Evolutionary conservation across 345 rosid species (phyloP), one percentile per base, ranked within the genome.

Genomic region (Rhizophora apiculata): DNA sequence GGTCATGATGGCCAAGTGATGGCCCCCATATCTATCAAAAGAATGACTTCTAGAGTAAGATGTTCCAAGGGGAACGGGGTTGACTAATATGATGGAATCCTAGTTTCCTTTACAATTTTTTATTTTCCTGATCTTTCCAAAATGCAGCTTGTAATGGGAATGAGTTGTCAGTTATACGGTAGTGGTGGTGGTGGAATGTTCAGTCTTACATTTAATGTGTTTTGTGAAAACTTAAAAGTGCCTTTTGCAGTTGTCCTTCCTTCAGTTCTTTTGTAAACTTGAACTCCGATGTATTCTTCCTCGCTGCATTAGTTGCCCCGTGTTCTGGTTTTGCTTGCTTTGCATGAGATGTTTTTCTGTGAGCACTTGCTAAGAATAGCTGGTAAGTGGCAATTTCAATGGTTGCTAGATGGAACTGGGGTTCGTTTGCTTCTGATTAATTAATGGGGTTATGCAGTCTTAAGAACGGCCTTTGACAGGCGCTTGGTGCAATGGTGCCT

Each of bases 1-100:
- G 72, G 81, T 84, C 65, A 84, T 84, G 88, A 84, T 84, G 88
- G 86, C 88, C 63, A 82, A 84, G 83, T 84, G 80, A 82, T 18
- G 11, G 9, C 1, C 49, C 31, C 2, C 59, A 8, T 54, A 48
- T 52, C 20, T 55, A 55, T 22, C 29, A 22, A 55, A 55, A 55
- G 15, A 43, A 43, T 43, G 16, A 43, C 49, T 43, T 21, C 27
- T 55, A 55, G 59, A 55, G 27, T n/a, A 21, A 22, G 22, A 22
- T 22, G 15, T 55, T 55, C 18, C 11, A 6, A 55, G 59, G 59
- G 22, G 59, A 55, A 55, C 4, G 15, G 59, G 24, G 29, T 55
- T 55, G 59, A 55, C 27, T 55, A 55, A 55, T 22, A 5, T 55
- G 9, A 55, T 22, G 59, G 59, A 43, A 43, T 26, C 27, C 59